Evolutionary conservation across 257 asterid species (phyloP).

Genomic region (Lithospermum erythrorhizon): DNA sequence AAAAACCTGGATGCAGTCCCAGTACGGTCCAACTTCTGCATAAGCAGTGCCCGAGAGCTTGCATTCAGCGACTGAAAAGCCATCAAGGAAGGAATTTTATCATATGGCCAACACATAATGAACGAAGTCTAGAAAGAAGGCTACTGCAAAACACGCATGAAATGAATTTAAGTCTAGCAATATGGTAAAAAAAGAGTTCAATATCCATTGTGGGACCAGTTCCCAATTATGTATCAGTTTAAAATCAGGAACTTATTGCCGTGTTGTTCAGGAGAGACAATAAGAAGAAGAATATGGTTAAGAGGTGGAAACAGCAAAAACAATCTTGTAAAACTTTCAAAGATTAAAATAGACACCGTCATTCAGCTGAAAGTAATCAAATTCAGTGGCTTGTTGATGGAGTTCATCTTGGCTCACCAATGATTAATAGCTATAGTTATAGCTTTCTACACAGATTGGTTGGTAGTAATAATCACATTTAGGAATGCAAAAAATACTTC

Average conservation of each 20-base stretch:
- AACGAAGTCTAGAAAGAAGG: constrained; percentile 2
- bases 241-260: no score
- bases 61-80: constrained; percentile 54
- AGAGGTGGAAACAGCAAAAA: not conserved
- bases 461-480: no score
- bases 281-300: not conserved
- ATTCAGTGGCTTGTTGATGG: not conserved
- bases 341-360: not conserved
- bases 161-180: not conserved
- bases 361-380: not conserved
- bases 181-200: no score
- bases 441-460: no score
- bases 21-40: constrained; percentile 56
- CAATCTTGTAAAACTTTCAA: not conserved
- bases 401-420: not conserved
- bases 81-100: constrained; percentile 13
- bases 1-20: constrained; percentile 48
- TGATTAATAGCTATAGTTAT: not conserved
- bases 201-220: not conserved
- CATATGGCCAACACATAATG: not conserved
- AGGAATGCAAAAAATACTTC: no score
- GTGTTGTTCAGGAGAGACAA: no score
- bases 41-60: constrained; percentile 46
- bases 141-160: not conserved
- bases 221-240: no score